phyloP scores from a whole-genome alignment of 148 eudicot species.

The Dysphania ambrosioides region DNA sequence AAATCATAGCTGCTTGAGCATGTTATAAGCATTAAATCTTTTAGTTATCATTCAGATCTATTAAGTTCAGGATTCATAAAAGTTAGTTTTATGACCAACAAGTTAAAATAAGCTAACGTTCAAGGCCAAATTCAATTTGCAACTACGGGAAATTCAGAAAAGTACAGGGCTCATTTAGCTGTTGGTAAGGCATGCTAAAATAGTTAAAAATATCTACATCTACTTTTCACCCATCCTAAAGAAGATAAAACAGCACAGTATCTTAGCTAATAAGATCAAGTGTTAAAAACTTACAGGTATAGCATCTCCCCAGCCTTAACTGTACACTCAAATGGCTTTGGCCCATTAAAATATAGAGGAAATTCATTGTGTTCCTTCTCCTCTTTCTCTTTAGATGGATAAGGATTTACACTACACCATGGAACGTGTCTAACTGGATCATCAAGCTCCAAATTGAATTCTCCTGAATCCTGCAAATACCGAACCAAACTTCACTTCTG shows the following conservation, averaged over 20 bases:
- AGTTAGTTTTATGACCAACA: background rate
- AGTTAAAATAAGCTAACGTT: background rate
- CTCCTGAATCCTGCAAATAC: constrained; percentile 53
- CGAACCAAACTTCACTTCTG: background rate
- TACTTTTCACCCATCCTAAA: background rate
- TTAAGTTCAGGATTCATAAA: background rate
- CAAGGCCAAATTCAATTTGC: background rate
- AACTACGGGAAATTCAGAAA: background rate
- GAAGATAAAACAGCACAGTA: too few species aligned
- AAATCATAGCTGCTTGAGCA: too few species aligned
- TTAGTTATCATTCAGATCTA: too few species aligned
- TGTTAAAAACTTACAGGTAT: constrained; percentile 66
- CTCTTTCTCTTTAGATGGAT: constrained; percentile 50
- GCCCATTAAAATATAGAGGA: constrained; percentile 83
- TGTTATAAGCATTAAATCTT: background rate
- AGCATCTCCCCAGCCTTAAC: constrained; percentile 93
- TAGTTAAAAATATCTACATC: background rate
- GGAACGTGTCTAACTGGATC: constrained; percentile 76
- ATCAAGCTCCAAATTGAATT: constrained; percentile 67
- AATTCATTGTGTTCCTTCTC: constrained; percentile 50
- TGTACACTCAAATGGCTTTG: constrained; percentile 87
- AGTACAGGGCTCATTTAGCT: background rate
- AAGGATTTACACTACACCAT: constrained; percentile 93
- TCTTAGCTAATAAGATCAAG: background rate
- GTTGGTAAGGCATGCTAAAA: background rate